These are phyloP conservation scores for Ophiostoma ulmi DNA, from an alignment of 2,329 filamentous ascomycete genomes.

Conservation along the genomic window DNA sequence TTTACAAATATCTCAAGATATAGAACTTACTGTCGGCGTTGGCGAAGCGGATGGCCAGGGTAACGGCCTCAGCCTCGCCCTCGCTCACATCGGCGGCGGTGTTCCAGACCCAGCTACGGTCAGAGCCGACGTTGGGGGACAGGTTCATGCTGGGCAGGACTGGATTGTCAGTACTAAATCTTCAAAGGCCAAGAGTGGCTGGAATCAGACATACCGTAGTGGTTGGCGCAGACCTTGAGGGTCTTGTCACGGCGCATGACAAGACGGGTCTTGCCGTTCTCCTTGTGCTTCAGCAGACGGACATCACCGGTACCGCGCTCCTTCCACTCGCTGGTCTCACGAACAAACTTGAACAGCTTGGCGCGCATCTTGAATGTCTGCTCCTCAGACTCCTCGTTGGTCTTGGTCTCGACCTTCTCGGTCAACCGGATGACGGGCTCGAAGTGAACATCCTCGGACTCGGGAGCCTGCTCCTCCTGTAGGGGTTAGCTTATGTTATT, in stretches of 20 bases:
- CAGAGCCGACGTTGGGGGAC: conserved; percentile 92
- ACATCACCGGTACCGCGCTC: conserved; percentile 97
- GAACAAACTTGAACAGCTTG: conserved; percentile 98
- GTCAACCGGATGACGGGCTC: conserved; percentile 94
- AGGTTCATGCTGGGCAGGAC: conserved; percentile 99
- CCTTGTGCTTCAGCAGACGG: conserved; percentile 94
- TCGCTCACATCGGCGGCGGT: conserved; percentile 96
- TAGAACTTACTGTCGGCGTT: conserved; percentile 83
- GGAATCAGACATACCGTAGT: conserved; percentile 70
- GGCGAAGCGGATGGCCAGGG: conserved; percentile 92
- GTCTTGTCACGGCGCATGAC: conserved; percentile 99
- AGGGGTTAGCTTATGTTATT: neutral
- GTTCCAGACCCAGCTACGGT: conserved; percentile 99
- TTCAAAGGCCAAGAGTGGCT: too few species aligned
- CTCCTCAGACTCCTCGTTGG: conserved; percentile 97
- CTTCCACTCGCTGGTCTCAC: conserved; percentile 93
- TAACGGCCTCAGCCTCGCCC: conserved; percentile 93
- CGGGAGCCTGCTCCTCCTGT: conserved; percentile 71
- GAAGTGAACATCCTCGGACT: conserved; percentile 93
- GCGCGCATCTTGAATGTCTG: conserved; percentile 99
- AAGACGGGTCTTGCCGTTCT: conserved; percentile 93
- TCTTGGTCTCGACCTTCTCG: conserved; percentile 94
- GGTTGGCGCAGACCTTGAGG: conserved; percentile 99
- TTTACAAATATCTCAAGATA: too few species aligned
- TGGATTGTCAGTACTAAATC: conserved; percentile 35